phyloP scores from a whole-genome alignment of 306 rosid genomes.

The Quercus glauca region DNA sequence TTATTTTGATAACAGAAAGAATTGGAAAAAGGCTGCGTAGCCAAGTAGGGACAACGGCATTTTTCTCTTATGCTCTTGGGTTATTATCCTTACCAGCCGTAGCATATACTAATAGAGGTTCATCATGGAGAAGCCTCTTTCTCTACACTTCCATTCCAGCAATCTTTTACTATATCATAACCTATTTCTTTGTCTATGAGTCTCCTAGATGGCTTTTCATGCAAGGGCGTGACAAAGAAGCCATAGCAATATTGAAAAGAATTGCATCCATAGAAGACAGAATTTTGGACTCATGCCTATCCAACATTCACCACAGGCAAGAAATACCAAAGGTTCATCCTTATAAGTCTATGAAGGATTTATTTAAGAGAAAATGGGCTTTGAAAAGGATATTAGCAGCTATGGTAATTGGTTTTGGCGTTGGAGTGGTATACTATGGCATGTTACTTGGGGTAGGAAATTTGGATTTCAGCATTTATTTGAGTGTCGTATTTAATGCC shows the following conservation, averaged over 20 bases:
- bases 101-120: constrained; percentile 26
- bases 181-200: constrained; percentile 11
- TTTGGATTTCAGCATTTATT: constrained; percentile 34
- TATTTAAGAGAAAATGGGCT: neutral
- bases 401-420: constrained; percentile 20
- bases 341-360: no score
- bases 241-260: neutral
- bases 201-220: constrained; percentile 31
- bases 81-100: neutral
- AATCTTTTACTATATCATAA: neutral
- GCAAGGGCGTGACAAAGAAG: constrained; percentile 4
- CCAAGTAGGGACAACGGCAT: no score
- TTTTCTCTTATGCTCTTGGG: no score
- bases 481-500: constrained; percentile 32
- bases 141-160: constrained; percentile 31
- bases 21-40: no score
- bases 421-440: constrained; percentile 46
- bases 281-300: neutral
- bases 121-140: constrained; percentile 24
- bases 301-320: constrained; percentile 9
- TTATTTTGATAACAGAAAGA: no score
- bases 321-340: no score
- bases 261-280: neutral
- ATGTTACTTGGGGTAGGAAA: constrained; percentile 45
- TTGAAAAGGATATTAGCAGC: neutral